These are phyloP conservation scores for Grigorovia yakushimaensis DNA, from an alignment of 805 yeast genomes.

Conservation along the genomic window DNA sequence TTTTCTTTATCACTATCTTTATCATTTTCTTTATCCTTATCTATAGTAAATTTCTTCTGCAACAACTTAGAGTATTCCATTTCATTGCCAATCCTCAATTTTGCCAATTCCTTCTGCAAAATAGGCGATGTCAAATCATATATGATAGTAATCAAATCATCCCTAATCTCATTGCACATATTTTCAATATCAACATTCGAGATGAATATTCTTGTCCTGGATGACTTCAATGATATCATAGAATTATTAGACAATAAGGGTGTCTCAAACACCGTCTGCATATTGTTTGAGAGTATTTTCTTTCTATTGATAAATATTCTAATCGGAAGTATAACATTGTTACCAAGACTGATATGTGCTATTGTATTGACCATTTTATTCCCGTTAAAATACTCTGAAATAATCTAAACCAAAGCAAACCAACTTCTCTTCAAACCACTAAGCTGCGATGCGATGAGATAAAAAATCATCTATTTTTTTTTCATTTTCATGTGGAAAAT, in stretches of 20 bases:
- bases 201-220: conserved; percentile 19
- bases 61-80: conserved; percentile 10
- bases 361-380: not conserved
- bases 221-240: conserved; percentile 24
- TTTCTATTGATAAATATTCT: conserved; percentile 24
- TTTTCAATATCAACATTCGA: conserved; percentile 24
- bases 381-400: too few relatives aligned
- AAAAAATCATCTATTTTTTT: too few relatives aligned
- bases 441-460: too few relatives aligned
- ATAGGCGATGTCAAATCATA: conserved; percentile 22
- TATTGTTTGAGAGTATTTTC: conserved; percentile 16
- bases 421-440: too few relatives aligned
- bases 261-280: conserved; percentile 21
- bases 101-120: conserved; percentile 14
- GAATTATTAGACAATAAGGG: conserved; percentile 29
- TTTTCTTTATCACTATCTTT: not conserved
- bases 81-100: conserved; percentile 19
- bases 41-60: conserved; percentile 6
- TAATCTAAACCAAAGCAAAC: too few relatives aligned
- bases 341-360: conserved; percentile 9
- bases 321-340: conserved; percentile 18
- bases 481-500: too few relatives aligned
- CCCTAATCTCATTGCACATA: conserved; percentile 19
- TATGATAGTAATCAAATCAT: conserved; percentile 19
- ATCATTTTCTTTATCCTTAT: conserved; percentile 6